phyloP scores from a whole-genome alignment of 306 rosid species.

The Ormosia emarginata region DNA sequence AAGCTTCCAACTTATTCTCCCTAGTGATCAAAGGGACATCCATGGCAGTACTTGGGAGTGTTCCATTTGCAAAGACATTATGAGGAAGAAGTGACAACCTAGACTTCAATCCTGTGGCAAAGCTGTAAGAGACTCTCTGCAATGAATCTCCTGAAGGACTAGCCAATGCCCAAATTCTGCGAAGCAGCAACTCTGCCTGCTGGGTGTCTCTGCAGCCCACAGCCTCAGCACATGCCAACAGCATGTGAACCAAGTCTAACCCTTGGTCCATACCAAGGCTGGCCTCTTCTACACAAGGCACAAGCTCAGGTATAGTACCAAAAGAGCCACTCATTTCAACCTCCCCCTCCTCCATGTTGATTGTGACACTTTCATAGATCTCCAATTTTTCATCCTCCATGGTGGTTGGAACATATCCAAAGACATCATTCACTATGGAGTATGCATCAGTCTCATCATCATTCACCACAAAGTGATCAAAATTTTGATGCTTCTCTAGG shows the following conservation, averaged over 20 bases:
- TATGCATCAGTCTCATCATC: constrained; percentile 27
- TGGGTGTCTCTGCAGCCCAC: constrained; percentile 65
- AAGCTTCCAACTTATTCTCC: constrained; percentile 63
- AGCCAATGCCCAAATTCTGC: constrained; percentile 48
- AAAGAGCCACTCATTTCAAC: constrained; percentile 25
- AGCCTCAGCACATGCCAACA: constrained; percentile 82
- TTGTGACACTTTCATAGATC: constrained; percentile 25
- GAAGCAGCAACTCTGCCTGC: constrained; percentile 52
- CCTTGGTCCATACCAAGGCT: constrained; percentile 60
- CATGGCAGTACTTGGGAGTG: constrained; percentile 20
- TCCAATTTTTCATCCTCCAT: constrained; percentile 20
- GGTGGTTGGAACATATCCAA: constrained; percentile 21
- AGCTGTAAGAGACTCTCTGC: constrained; percentile 63
- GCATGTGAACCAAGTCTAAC: constrained; percentile 67
- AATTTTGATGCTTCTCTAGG: constrained; percentile 27
- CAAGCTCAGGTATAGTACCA: constrained; percentile 17
- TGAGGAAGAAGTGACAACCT: constrained; percentile 63
- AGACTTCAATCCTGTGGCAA: constrained; percentile 59
- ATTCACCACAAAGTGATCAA: constrained; percentile 33
- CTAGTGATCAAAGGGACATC: constrained; percentile 41
- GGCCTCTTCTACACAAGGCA: constrained; percentile 31
- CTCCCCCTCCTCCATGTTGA: constrained; percentile 39
- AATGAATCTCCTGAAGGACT: constrained; percentile 65
- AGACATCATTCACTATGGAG: constrained; percentile 16
- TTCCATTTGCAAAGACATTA: constrained; percentile 36